These are phyloP conservation scores for Lenwebbia sp. DNA, from an alignment of 345 rosid species.

Conservation along the genomic window DNA sequence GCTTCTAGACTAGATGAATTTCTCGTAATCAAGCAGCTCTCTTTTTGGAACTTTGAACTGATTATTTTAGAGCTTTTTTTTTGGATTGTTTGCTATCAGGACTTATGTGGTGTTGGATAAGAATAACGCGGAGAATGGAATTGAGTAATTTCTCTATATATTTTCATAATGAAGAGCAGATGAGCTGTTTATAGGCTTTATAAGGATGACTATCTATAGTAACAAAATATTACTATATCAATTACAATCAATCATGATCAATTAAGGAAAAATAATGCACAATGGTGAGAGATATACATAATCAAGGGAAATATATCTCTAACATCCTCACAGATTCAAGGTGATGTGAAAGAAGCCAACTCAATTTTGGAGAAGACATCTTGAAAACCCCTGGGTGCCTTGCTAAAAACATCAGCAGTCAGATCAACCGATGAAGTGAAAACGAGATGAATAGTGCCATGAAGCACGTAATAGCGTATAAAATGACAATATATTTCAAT, in stretches of 20 bases:
- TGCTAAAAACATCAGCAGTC: too few species aligned
- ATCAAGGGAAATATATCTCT: not conserved
- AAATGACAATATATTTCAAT: too few species aligned
- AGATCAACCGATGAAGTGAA: too few species aligned
- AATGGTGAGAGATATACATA: accelerated
- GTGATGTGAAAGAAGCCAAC: too few species aligned
- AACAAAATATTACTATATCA: not conserved
- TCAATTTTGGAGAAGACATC: too few species aligned
- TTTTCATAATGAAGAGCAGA: not conserved
- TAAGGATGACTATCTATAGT: not conserved
- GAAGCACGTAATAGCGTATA: too few species aligned
- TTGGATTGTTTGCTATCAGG: too few species aligned
- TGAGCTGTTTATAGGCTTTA: not conserved
- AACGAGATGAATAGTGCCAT: too few species aligned
- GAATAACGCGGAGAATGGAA: not conserved
- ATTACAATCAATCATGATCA: not conserved
- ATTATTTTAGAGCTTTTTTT: too few species aligned
- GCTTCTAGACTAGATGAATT: not conserved
- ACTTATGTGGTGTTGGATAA: not conserved
- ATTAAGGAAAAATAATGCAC: not conserved
- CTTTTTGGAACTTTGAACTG: not conserved
- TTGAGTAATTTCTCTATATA: not conserved
- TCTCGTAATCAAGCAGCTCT: not conserved
- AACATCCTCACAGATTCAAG: too few species aligned
- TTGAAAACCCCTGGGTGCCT: too few species aligned